Conservation (phyloP, 106 monocot genomes). For the Dendrobium officinale region DNA sequence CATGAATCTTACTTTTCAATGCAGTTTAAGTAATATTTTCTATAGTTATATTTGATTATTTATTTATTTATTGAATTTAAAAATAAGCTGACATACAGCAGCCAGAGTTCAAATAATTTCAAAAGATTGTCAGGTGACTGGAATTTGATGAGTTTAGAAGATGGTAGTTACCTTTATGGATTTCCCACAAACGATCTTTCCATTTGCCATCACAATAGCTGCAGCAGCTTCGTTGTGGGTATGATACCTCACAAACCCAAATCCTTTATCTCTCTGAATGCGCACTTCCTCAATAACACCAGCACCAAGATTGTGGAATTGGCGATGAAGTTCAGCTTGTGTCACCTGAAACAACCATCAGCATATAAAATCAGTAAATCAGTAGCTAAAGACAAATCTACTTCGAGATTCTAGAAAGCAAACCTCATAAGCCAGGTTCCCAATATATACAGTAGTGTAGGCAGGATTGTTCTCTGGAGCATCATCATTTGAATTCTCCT, state of each 20-base stretch:
- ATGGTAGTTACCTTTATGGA: constrained; percentile 51
- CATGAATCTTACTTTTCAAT: too few species aligned
- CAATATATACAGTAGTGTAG: constrained; percentile 79
- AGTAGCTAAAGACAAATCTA: background rate
- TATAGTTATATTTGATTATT: too few species aligned
- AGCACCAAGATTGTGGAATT: constrained; percentile 56
- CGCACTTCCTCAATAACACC: constrained; percentile 70
- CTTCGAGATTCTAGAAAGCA: background rate
- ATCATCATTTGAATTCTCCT: constrained; percentile 43
- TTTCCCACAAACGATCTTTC: constrained; percentile 58
- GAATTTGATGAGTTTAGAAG: background rate
- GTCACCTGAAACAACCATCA: constrained; percentile 35
- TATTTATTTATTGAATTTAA: too few species aligned
- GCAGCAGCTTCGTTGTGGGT: constrained; percentile 64
- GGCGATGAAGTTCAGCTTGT: constrained; percentile 71
- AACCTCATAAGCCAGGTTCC: constrained; percentile 75
- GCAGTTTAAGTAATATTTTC: too few species aligned
- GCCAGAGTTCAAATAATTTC: too few species aligned
- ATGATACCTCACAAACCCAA: constrained; percentile 74
- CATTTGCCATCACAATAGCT: constrained; percentile 74
- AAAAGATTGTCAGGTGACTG: too few species aligned
- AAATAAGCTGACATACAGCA: too few species aligned
- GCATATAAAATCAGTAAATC: background rate
- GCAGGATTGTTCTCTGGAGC: constrained; percentile 64
- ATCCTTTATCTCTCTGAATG: constrained; percentile 76